Conservation (phyloP, 2,329 filamentous ascomycete species). For the Fusarium bactridioides region DNA sequence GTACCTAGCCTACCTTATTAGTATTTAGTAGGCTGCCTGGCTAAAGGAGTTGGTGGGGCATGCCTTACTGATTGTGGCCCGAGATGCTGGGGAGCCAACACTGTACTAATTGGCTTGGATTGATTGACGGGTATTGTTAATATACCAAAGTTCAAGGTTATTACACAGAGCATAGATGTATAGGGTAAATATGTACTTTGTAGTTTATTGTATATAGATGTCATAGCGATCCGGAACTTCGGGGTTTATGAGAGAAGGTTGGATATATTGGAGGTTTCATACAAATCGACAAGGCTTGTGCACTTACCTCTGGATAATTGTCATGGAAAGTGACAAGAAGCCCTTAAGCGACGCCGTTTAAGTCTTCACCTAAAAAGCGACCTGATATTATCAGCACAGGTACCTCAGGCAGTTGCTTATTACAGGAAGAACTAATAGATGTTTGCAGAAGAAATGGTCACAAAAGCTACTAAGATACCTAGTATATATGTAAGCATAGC, state of each 20-base stretch:
- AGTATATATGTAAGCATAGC: background rate
- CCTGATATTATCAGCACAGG: background rate
- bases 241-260: too few species aligned
- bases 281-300: background rate
- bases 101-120: background rate
- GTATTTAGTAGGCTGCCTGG: too few species aligned
- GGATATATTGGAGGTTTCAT: background rate
- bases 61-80: slow-evolving; percentile 2
- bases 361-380: background rate
- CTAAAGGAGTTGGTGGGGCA: too few species aligned
- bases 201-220: background rate
- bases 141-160: background rate
- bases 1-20: too few species aligned
- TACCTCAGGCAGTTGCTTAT: background rate
- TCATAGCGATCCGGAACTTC: background rate
- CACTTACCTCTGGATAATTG: background rate
- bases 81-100: background rate
- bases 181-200: background rate
- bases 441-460: background rate
- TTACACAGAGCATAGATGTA: background rate
- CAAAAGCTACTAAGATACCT: background rate
- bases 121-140: background rate
- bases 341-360: background rate
- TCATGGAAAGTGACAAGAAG: background rate
- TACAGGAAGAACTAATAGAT: background rate